phyloP scores from a whole-genome alignment of 2,329 filamentous ascomycete species.

The Thelonectria rubi region DNA sequence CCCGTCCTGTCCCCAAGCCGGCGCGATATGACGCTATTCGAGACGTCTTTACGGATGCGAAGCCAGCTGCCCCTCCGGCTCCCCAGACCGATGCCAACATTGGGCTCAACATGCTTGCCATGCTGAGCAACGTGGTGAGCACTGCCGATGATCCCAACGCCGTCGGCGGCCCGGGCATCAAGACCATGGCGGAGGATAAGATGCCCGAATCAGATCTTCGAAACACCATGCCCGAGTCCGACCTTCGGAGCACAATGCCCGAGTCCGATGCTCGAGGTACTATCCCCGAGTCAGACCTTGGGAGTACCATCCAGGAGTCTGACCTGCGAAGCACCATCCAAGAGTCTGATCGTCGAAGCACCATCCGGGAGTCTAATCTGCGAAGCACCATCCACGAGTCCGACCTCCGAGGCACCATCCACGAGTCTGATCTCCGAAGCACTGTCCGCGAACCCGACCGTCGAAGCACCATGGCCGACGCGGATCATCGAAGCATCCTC shows the following conservation, averaged over 20 bases:
- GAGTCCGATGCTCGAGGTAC: slow-evolving; percentile 12
- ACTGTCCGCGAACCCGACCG: background rate
- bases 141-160: slow-evolving; percentile 36
- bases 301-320: slow-evolving; percentile 29
- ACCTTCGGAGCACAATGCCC: slow-evolving; percentile 36
- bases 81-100: slow-evolving; percentile 37
- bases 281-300: slow-evolving; percentile 29
- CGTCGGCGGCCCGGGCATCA: slow-evolving; percentile 19
- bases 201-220: slow-evolving; percentile 29
- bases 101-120: slow-evolving; percentile 47
- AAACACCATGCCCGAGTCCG: slow-evolving; percentile 27
- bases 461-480: background rate
- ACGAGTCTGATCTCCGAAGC: slow-evolving; percentile 25
- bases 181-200: background rate
- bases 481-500: slow-evolving; percentile 33
- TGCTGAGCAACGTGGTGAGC: slow-evolving; percentile 47
- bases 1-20: slow-evolving; percentile 43
- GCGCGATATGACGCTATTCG: slow-evolving; percentile 51
- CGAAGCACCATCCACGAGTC: slow-evolving; percentile 2
- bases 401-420: background rate
- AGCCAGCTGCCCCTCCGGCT: slow-evolving; percentile 42
- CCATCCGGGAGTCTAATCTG: slow-evolving; percentile 27
- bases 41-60: slow-evolving; percentile 53
- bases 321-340: slow-evolving; percentile 36
- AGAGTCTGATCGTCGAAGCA: background rate